phyloP scores from a whole-genome alignment of 495 filamentous ascomycete genomes.

The Daldinia decipiens region DNA sequence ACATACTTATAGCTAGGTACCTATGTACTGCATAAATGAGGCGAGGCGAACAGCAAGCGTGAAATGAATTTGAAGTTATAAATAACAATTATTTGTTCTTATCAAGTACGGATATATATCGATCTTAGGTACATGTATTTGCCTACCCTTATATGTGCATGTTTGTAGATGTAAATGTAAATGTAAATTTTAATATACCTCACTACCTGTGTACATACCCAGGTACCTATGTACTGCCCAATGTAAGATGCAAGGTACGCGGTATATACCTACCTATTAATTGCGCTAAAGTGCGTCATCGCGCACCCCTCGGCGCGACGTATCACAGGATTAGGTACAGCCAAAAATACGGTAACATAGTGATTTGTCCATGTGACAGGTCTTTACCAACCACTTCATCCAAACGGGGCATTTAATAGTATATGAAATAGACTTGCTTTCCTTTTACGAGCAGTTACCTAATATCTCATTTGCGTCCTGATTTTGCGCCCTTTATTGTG shows the following conservation, averaged over 20 bases:
- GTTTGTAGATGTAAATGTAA: too few species aligned
- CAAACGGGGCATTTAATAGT: slow-evolving; percentile 1
- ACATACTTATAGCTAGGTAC: too few species aligned
- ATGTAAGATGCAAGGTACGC: slow-evolving; percentile 1
- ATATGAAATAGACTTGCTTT: slow-evolving; percentile 10
- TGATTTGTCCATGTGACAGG: slow-evolving; percentile 33
- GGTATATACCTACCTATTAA: neutral
- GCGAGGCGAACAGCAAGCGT: too few species aligned
- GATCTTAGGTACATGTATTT: too few species aligned
- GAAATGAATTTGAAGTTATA: too few species aligned
- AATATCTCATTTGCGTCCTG: neutral
- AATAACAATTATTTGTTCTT: too few species aligned
- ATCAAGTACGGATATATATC: too few species aligned
- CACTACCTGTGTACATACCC: too few species aligned
- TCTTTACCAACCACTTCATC: slow-evolving; percentile 26
- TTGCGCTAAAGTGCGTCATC: slow-evolving; percentile 32
- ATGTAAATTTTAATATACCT: too few species aligned
- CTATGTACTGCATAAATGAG: too few species aligned
- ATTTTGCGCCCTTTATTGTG: neutral
- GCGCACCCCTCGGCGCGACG: slow-evolving; percentile 12
- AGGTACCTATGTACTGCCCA: too few species aligned
- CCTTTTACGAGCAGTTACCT: neutral
- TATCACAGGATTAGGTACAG: slow-evolving; percentile 10
- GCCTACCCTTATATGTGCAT: too few species aligned
- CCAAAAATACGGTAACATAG: slow-evolving; percentile 28